These are phyloP conservation scores for Fusarium brevicatenulatum DNA, from an alignment of 2,329 filamentous ascomycete genomes.

Conservation along the genomic window DNA sequence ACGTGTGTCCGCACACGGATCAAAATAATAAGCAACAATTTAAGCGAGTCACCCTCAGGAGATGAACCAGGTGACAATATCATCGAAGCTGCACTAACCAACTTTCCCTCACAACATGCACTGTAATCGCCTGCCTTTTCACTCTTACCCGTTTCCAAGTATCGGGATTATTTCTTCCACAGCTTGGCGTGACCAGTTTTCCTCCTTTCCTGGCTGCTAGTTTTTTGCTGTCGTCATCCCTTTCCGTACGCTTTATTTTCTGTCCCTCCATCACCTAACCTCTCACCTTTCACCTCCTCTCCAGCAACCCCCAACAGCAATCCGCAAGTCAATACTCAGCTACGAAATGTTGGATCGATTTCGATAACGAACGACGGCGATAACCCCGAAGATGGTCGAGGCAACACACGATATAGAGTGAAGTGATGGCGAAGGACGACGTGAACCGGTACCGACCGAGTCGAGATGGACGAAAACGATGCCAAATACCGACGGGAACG, in stretches of 20 bases:
- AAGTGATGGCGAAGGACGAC: neutral
- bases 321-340: constrained; percentile 17
- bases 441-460: constrained; percentile 23
- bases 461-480: constrained; percentile 36
- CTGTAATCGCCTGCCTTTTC: neutral
- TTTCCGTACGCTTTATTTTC: constrained; percentile 37
- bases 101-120: neutral
- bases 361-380: neutral
- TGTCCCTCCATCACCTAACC: constrained; percentile 32
- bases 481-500: constrained; percentile 24
- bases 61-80: neutral
- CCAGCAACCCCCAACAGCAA: constrained; percentile 36
- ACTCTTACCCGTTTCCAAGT: too few species aligned
- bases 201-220: neutral
- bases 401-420: neutral
- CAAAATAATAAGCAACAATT: neutral
- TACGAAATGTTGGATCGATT: neutral
- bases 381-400: neutral
- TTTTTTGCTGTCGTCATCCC: constrained; percentile 29
- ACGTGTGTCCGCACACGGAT: neutral
- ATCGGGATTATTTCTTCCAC: neutral
- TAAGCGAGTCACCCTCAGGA: neutral
- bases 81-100: neutral
- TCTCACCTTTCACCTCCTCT: constrained; percentile 27
- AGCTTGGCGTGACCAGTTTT: constrained; percentile 4